A percentile compares a stretch with the other conserved stretches of the same genome.
Evolutionary conservation across 1,284 basidiomycete species (phyloP).

Genomic region (Amylostereum areolatum): DNA sequence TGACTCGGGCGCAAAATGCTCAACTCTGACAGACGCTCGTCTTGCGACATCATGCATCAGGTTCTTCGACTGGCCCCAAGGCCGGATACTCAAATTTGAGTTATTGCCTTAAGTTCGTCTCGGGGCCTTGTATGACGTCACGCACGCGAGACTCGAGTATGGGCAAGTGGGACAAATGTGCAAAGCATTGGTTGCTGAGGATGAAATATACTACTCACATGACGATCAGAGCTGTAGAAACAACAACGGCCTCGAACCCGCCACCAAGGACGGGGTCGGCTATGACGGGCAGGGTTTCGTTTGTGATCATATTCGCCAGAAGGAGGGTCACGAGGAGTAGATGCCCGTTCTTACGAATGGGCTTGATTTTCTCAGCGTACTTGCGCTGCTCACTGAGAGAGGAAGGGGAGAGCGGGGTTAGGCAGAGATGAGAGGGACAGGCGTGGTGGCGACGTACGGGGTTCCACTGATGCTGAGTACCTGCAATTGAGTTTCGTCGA

Average conservation of each 20-base stretch:
- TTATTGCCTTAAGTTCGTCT: too few species aligned
- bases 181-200: background rate
- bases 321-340: conserved; percentile 79
- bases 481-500: conserved; percentile 89
- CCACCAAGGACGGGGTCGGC: conserved; percentile 85
- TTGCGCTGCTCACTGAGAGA: conserved; percentile 60
- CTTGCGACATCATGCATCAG: too few species aligned
- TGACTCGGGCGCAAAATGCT: too few species aligned
- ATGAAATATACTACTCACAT: conserved; percentile 50
- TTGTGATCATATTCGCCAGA: conserved; percentile 85
- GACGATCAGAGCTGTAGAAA: conserved; percentile 82
- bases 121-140: too few species aligned
- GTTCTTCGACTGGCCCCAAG: too few species aligned
- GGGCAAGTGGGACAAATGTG: too few species aligned
- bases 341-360: conserved; percentile 83
- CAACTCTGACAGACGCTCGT: too few species aligned
- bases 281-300: conserved; percentile 89
- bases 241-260: conserved; percentile 74
- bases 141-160: too few species aligned
- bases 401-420: conserved; percentile 1
- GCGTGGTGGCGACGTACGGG: conserved; percentile 39
- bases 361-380: conserved; percentile 82
- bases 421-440: background rate
- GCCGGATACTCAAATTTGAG: too few species aligned
- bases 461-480: conserved; percentile 84